These are phyloP conservation scores for Wakefieldia striispora DNA, from an alignment of 768 basidiomycete genomes.

Conservation along the genomic window DNA sequence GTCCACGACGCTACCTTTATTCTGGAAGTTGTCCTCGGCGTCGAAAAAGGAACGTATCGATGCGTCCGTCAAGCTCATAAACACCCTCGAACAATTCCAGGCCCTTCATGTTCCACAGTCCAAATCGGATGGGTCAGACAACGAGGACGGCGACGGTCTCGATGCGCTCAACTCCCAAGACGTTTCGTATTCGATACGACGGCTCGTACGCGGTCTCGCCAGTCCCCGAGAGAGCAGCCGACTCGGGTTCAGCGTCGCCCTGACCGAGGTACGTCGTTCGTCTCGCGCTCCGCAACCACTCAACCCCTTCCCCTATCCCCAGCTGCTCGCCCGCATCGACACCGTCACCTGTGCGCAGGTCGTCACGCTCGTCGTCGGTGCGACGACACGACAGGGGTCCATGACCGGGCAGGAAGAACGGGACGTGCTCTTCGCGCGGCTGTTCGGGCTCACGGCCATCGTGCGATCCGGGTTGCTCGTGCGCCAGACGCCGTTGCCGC, in stretches of 20 bases:
- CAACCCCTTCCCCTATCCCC: neutral
- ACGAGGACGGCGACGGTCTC: conserved; percentile 52
- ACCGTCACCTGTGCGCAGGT: conserved; percentile 80
- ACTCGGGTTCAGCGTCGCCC: conserved; percentile 91
- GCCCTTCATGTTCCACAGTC: conserved; percentile 52
- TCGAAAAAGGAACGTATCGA: conserved; percentile 78
- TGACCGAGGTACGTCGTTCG: conserved; percentile 76
- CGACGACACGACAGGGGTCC: conserved; percentile 67
- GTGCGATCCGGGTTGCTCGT: conserved; percentile 83
- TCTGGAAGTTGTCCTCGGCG: conserved; percentile 88
- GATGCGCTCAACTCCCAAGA: conserved; percentile 82
- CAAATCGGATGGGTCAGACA: conserved; percentile 36
- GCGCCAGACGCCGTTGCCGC: conserved; percentile 53
- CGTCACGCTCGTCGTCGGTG: conserved; percentile 67
- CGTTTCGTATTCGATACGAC: conserved; percentile 86
- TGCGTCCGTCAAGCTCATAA: conserved; percentile 82
- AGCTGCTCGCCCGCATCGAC: conserved; percentile 78
- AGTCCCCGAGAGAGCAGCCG: conserved; percentile 92
- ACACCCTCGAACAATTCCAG: conserved; percentile 85
- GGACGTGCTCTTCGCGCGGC: conserved; percentile 85
- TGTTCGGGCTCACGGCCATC: conserved; percentile 86
- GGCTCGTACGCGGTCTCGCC: conserved; percentile 84
- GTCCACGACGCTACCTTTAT: conserved; percentile 88
- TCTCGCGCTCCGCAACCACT: neutral
- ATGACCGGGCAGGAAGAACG: conserved; percentile 92